Conservation (phyloP, 306 rosid species). For the Malus sieversii region DNA sequence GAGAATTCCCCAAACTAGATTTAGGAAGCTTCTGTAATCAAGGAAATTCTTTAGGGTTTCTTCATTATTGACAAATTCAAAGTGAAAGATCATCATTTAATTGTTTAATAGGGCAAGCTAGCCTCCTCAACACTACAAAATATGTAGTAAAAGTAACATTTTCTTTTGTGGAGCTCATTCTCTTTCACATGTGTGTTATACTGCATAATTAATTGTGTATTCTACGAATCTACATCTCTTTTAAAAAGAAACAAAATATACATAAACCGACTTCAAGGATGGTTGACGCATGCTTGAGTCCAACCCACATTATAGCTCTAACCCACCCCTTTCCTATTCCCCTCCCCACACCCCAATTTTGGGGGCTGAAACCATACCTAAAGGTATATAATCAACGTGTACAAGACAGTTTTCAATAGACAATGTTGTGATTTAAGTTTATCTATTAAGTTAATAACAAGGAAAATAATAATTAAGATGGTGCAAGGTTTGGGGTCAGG, state of each 20-base stretch:
- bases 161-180: too few species aligned
- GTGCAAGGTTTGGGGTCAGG: slow-evolving; percentile 10
- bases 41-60: neutral
- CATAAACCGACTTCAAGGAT: too few species aligned
- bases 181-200: neutral
- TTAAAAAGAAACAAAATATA: too few species aligned
- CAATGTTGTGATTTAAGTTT: neutral
- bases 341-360: too few species aligned
- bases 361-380: neutral
- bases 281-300: too few species aligned
- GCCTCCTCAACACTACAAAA: neutral
- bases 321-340: too few species aligned
- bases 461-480: neutral
- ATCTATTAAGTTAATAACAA: neutral
- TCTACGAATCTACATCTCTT: neutral
- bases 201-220: neutral
- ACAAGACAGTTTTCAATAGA: too few species aligned
- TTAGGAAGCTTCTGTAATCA: slow-evolving; percentile 16
- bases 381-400: neutral
- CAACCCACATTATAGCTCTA: too few species aligned
- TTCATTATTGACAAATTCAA: neutral
- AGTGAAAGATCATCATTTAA: neutral
- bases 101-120: neutral
- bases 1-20: slow-evolving; percentile 7
- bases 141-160: neutral